phyloP scores from a whole-genome alignment of 768 basidiomycete species.

The Phallus indusiatus region DNA sequence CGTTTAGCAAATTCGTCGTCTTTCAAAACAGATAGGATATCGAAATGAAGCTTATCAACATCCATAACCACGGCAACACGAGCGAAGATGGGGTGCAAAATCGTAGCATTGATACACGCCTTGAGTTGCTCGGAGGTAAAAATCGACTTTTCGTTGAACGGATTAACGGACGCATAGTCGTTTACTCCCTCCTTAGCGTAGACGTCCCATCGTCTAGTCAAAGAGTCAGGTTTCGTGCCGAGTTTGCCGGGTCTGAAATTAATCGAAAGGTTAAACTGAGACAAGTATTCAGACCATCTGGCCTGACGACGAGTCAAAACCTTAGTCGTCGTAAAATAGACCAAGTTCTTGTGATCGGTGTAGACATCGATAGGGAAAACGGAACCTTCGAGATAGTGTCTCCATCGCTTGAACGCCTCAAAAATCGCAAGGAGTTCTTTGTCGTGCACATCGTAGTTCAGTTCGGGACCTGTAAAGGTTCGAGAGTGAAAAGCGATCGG shows the following conservation, averaged over 20 bases:
- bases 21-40: constrained; percentile 3
- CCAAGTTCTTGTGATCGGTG: not conserved
- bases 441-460: constrained; percentile 7
- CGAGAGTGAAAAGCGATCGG: not conserved
- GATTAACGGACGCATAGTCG: constrained; percentile 17
- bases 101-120: constrained; percentile 14
- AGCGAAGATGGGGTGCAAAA: not conserved
- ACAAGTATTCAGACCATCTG: constrained; percentile 28
- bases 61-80: constrained; percentile 13
- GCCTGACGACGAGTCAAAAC: constrained; percentile 21
- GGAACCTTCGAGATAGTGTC: constrained; percentile 25
- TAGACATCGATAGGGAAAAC: not conserved
- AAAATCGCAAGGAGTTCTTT: constrained; percentile 40
- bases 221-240: constrained; percentile 15
- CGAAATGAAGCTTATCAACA: constrained; percentile 14
- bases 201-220: constrained; percentile 17
- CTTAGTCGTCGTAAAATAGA: constrained; percentile 18
- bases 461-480: not conserved
- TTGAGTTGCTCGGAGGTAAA: constrained; percentile 16
- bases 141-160: constrained; percentile 16
- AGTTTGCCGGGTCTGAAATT: constrained; percentile 19
- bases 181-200: constrained; percentile 16
- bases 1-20: not conserved
- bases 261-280: constrained; percentile 27
- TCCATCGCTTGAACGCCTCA: constrained; percentile 20